Percentiles rank a stretch among this genome's conserved stretches.
Conservation (phyloP, 2,329 filamentous ascomycete genomes). For the Colletotrichum limetticola region DNA sequence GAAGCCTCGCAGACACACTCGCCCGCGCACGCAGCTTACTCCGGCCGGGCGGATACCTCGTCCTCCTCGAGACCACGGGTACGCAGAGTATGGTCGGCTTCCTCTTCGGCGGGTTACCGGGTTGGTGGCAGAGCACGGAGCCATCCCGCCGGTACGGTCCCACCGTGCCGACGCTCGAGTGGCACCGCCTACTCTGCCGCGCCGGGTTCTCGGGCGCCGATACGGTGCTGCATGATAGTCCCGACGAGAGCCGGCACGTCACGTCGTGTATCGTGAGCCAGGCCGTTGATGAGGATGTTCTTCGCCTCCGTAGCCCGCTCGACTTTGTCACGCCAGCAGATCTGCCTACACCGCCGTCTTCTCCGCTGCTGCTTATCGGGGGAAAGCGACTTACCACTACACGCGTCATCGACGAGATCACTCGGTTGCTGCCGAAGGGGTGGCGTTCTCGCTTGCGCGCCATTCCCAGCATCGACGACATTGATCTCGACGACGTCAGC, state of each 20-base stretch:
- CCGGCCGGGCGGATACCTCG: background rate
- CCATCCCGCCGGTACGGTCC: background rate
- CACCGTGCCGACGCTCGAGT: background rate
- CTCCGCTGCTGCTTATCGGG: too few species aligned
- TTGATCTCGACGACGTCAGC: background rate
- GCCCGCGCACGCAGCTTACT: background rate
- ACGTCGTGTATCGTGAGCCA: background rate
- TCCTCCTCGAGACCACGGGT: background rate
- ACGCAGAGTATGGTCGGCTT: too few species aligned
- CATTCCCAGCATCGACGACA: background rate
- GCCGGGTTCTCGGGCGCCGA: background rate
- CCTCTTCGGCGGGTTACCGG: slow-evolving; percentile 41
- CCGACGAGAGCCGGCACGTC: background rate
- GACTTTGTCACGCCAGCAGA: too few species aligned
- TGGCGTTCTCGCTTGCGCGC: background rate
- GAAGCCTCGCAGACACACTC: background rate
- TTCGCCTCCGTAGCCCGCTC: too few species aligned
- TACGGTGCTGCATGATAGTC: background rate
- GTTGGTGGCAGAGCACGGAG: slow-evolving; percentile 42
- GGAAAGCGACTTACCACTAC: background rate
- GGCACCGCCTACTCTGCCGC: background rate
- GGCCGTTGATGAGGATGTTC: background rate
- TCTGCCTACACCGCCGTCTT: too few species aligned
- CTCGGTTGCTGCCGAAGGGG: background rate
- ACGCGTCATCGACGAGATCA: background rate